Evolutionary conservation across 139 green algal species (phyloP).

Genomic region (Chlamydomonas asymmetrica): DNA sequence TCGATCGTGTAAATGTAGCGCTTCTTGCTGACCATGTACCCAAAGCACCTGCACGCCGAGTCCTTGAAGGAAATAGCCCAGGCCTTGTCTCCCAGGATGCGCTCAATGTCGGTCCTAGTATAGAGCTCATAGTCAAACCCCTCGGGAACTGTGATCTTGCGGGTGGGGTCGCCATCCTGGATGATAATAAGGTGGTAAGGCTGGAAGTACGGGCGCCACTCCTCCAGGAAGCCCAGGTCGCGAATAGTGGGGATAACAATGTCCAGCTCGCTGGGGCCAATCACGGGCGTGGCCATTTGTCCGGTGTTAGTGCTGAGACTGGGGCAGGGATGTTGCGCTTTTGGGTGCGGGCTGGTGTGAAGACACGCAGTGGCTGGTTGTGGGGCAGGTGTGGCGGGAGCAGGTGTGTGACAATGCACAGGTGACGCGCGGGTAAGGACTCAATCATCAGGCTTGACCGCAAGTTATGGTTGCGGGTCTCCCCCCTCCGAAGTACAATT

Average conservation of each 20-base stretch:
- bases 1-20: slow-evolving; percentile 97
- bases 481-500: too few species aligned
- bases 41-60: slow-evolving; percentile 93
- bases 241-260: slow-evolving; percentile 92
- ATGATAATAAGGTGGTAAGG: slow-evolving; percentile 91
- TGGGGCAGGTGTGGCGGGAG: too few species aligned
- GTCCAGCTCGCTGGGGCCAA: too few species aligned
- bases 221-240: slow-evolving; percentile 84
- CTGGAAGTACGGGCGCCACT: slow-evolving; percentile 90
- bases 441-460: too few species aligned
- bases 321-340: too few species aligned
- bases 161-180: slow-evolving; percentile 88
- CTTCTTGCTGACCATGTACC: slow-evolving; percentile 93
- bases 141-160: slow-evolving; percentile 75
- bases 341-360: too few species aligned
- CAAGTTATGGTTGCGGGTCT: too few species aligned
- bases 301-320: too few species aligned
- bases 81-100: slow-evolving; percentile 91
- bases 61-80: slow-evolving; percentile 97
- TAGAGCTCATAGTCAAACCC: slow-evolving; percentile 96
- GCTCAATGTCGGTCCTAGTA: slow-evolving; percentile 94
- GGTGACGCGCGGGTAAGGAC: too few species aligned
- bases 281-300: too few species aligned
- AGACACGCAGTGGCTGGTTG: too few species aligned
- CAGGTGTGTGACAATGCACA: too few species aligned